Base-by-base conservation (phyloP, 148 eudicot species). In the Amaranthus hypochondriacus region DNA sequence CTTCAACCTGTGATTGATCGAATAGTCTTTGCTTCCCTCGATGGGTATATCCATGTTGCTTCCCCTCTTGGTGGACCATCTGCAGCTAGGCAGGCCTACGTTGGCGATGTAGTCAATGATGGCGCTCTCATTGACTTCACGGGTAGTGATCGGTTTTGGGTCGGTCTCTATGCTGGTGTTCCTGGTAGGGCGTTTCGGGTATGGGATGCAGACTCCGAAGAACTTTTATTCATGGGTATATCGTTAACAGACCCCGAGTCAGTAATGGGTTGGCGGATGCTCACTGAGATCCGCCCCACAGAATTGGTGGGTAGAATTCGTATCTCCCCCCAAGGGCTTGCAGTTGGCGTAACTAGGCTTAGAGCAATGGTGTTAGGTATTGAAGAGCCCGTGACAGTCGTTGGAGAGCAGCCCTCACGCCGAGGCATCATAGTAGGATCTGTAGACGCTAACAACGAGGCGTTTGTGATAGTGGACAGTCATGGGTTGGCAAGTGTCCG, bases 101-200 rank as follows among this genome's bases (percentile, higher is more conserved):
- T 88, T 47, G 98, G 98, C 2, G 87, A 86, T 8, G 92, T 91
- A 14, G 90, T 94, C 0, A 89, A 79, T 2, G 97, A 94, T 43
- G 98, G 98, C 0, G 92, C 86, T 9, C 77, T 94, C 68, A 89
- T 94, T 0, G 98, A 94, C 75, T 94, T 94, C 68, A 59, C 83
- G 0, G 98, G 98, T 9, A 83, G 88, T 66, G 42, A 48, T 66
- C 86, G 81, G 49, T 89, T 90, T 86, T 94, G 98, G 98, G 88
- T 91, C 13, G 98, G 98, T 42, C 89, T 94, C 11, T 94, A 90
- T 42, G 96, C 95, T 18, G 97, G 98, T 2, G 98, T 89, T 2
- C 98, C 97, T 0, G 92, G 88, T n/a, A 87, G 91, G 8, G 83
- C 97, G 2, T 84, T 94, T 44, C 97, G 86, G 66, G 80, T 94